A percentile compares a stretch with the other conserved stretches of the same genome.
Conservation (phyloP, 2,329 filamentous ascomycete species). For the Xylaria hypoxylon region DNA sequence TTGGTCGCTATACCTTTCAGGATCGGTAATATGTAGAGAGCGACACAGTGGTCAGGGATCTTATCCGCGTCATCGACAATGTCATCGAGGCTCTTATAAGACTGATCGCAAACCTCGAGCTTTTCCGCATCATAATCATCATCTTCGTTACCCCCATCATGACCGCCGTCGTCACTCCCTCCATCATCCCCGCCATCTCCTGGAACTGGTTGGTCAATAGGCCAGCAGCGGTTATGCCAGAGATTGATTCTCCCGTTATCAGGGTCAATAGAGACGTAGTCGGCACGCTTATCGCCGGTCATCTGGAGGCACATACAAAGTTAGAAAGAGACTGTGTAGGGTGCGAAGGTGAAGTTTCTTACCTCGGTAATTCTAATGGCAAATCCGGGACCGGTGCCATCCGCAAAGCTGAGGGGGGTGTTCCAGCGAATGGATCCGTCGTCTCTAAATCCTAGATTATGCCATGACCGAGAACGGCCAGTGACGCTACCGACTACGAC, state of each 20-base stretch:
- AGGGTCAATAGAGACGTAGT: neutral
- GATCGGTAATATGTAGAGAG: too few relatives aligned
- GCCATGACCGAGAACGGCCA: neutral
- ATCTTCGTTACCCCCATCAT: too few relatives aligned
- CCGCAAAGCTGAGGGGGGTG: neutral
- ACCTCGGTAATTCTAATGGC: neutral
- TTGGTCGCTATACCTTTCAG: too few relatives aligned
- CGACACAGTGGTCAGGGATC: too few relatives aligned
- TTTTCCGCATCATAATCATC: too few relatives aligned
- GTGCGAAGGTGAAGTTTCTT: neutral
- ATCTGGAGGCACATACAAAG: neutral
- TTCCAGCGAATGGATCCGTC: slow-evolving; percentile 2
- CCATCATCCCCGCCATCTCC: too few relatives aligned
- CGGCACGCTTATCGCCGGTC: neutral
- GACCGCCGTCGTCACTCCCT: too few relatives aligned
- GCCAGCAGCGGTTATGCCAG: slow-evolving; percentile 1
- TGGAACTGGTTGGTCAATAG: too few relatives aligned
- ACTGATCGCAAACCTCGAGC: too few relatives aligned
- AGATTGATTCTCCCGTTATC: neutral
- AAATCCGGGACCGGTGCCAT: neutral
- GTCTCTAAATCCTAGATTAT: neutral
- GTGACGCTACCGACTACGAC: neutral
- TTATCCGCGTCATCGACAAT: too few relatives aligned
- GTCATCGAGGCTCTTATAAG: too few relatives aligned
- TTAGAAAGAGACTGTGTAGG: neutral